Percentiles rank a stretch among this genome's conserved stretches.
Evolutionary conservation across 257 asterid genomes (phyloP).

Genomic region (Haberlea rhodopensis): DNA sequence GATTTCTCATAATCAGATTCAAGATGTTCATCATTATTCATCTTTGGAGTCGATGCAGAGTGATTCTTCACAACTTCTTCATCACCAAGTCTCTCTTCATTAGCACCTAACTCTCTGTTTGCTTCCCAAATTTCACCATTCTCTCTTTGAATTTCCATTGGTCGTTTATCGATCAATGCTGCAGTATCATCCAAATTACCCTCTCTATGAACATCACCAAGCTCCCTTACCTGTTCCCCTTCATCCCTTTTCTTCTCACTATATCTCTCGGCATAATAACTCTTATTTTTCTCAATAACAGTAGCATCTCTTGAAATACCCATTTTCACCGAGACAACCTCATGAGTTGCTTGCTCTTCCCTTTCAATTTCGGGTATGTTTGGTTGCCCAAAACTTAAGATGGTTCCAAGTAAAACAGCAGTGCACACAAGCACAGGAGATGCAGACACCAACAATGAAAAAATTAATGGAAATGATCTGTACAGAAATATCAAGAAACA

Average conservation of each 20-base stretch:
- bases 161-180: conserved; percentile 40
- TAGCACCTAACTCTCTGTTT: conserved; percentile 15
- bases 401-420: conserved; percentile 30
- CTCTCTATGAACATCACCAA: conserved; percentile 27
- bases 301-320: conserved; percentile 28
- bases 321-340: conserved; percentile 32
- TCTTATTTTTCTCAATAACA: conserved; percentile 35
- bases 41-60: conserved; percentile 26
- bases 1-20: conserved; percentile 40
- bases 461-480: conserved; percentile 25
- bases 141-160: conserved; percentile 33
- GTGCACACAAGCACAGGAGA: conserved; percentile 27
- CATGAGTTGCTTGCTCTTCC: conserved; percentile 35
- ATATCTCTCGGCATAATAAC: conserved; percentile 37
- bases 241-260: background rate
- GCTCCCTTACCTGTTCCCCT: background rate
- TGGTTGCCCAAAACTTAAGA: conserved; percentile 24
- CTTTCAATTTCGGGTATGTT: conserved; percentile 30
- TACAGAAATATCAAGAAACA: conserved; percentile 26
- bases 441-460: conserved; percentile 23
- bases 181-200: conserved; percentile 33
- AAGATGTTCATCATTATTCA: conserved; percentile 30
- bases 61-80: conserved; percentile 25
- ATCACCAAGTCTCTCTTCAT: conserved; percentile 33
- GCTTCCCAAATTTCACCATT: conserved; percentile 33